Evolutionary conservation across 768 basidiomycete species (phyloP), one percentile per base, ranked within the genome.

Genomic region (Kwoniella dejecticola): DNA sequence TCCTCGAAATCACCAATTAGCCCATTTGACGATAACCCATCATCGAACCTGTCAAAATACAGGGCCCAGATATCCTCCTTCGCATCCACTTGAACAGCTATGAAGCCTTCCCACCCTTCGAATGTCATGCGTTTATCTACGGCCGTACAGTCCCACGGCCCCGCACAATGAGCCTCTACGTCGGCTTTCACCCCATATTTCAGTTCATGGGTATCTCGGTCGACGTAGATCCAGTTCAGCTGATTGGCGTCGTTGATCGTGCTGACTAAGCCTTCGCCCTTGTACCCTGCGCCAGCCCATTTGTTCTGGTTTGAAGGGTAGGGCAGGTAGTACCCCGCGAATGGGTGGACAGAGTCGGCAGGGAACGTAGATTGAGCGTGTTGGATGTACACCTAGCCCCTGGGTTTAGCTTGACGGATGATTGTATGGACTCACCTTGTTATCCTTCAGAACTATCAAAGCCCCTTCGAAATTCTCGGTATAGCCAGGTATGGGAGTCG

Each of bases 41-140:
- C 59, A 42, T 60, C 59, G 29, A 40, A 38, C 42, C 49, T 52
- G 19, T 60, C 59, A 30, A 60, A 60, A 46, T 60, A 60, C 29
- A 60, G 17, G 30, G 50, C 24, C 59, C 59, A 60, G n/a, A 60
- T 41, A 60, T 60, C 59, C 33, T 36, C 17, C n/a, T 53, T n/a
- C 12, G 26, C 26, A 31, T 60, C 52, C 29, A 52, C 59, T 27
- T 60, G 52, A 15, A 60, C 59, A 8, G 50, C 50, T 4, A 60
- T 48, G 31, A 60, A 60, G 26, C 59, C 59, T 60, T 60, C 59
- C 59, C 59, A 60, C 7, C 59, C 50, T 52, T 60, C 59, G 27
- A 60, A 60, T 19, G 41, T 60, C 29, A 60, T 31, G n/a, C 59
- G 1, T 24, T 52, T 60, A 21, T 60, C 50, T 19, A 60, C 10